A percentile compares a stretch with the other conserved stretches of the same genome.
Conservation (phyloP, 495 filamentous ascomycete species). For the Extremus antarcticus region DNA sequence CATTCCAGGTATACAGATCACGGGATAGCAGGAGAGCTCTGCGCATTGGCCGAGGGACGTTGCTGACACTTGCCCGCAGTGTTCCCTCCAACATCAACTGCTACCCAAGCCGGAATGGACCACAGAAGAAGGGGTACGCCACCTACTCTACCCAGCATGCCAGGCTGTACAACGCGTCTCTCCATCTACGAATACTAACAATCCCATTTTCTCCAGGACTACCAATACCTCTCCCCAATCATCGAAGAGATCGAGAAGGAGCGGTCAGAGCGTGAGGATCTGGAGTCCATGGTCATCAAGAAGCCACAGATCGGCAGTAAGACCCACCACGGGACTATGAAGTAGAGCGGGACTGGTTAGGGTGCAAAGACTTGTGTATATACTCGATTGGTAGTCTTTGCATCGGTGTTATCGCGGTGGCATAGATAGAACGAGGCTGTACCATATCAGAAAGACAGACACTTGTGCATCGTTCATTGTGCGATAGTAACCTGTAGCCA, state of each 20-base stretch:
- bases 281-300: slow-evolving; percentile 67
- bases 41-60: background rate
- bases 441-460: background rate
- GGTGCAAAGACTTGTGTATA: background rate
- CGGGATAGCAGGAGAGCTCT: background rate
- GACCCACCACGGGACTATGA: background rate
- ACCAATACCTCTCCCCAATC: slow-evolving; percentile 66
- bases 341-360: background rate
- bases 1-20: slow-evolving; percentile 74
- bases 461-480: background rate
- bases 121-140: slow-evolving; percentile 56
- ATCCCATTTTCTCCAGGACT: too few species aligned
- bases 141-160: background rate
- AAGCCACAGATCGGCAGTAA: slow-evolving; percentile 10
- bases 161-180: too few species aligned
- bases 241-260: slow-evolving; percentile 78
- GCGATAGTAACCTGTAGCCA: too few species aligned
- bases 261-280: slow-evolving; percentile 63
- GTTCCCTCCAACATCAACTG: slow-evolving; percentile 73
- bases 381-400: background rate
- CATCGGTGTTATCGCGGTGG: background rate
- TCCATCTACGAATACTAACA: too few species aligned
- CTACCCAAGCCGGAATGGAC: slow-evolving; percentile 76
- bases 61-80: slow-evolving; percentile 36
- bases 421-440: background rate